Evolutionary conservation across 2,329 filamentous ascomycete genomes (phyloP).

Genomic region (Aspergillus sp.): DNA sequence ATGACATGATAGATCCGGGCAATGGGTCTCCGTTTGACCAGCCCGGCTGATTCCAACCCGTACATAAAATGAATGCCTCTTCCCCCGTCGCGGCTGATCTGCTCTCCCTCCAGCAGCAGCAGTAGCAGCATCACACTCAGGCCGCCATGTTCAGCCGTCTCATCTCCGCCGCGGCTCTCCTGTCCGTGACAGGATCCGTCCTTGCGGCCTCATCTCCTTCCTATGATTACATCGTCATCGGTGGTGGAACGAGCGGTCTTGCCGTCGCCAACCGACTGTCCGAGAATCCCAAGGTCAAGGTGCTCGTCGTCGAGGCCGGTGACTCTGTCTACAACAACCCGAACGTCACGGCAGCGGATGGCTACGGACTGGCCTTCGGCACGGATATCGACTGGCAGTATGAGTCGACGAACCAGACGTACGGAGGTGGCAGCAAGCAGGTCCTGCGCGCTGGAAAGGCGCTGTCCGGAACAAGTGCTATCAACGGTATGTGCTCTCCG

Average conservation of each 20-base stretch:
- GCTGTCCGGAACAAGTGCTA: slow-evolving; percentile 45
- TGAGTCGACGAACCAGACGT: slow-evolving; percentile 41
- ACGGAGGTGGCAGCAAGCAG: slow-evolving; percentile 33
- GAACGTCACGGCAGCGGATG: slow-evolving; percentile 27
- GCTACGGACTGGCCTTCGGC: slow-evolving; percentile 31
- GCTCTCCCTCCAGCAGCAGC: background rate
- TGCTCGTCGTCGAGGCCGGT: slow-evolving; percentile 35
- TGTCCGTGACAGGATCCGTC: background rate
- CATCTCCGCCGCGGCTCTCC: slow-evolving; percentile 15
- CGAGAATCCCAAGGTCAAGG: slow-evolving; percentile 27
- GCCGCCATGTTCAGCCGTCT: slow-evolving; percentile 1
- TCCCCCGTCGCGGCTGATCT: too few relatives aligned
- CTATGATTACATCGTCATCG: slow-evolving; percentile 38
- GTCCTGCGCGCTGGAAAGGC: slow-evolving; percentile 44
- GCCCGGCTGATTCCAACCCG: background rate
- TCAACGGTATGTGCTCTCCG: slow-evolving; percentile 36
- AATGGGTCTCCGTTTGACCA: background rate
- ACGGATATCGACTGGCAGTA: slow-evolving; percentile 46
- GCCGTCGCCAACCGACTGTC: slow-evolving; percentile 37
- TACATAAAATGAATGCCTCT: background rate
- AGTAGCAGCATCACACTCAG: background rate
- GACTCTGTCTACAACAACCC: slow-evolving; percentile 28
- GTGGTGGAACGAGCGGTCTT: slow-evolving; percentile 38
- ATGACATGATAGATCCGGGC: background rate
- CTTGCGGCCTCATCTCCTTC: slow-evolving; percentile 5